phyloP scores from a whole-genome alignment of 305 asterid species.

The Fraxinus latifolia region DNA sequence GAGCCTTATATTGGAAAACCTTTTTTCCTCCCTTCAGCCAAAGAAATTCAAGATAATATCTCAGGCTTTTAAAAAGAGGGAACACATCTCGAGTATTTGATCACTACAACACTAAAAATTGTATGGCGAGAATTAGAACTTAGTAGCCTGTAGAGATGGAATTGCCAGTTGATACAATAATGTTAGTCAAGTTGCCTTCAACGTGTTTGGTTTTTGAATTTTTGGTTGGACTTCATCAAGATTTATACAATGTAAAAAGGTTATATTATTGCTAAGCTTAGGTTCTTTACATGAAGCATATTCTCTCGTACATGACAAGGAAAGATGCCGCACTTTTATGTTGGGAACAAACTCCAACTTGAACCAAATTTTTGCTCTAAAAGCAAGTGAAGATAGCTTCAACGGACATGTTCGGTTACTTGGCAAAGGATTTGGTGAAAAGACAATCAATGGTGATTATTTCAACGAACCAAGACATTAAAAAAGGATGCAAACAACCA shows the following conservation, averaged over 20 bases:
- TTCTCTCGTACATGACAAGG: neutral
- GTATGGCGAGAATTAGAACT: neutral
- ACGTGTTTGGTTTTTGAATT: neutral
- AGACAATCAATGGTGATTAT: neutral
- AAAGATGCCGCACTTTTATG: neutral
- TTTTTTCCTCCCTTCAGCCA: neutral
- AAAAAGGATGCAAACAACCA: neutral
- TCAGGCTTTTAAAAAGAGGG: neutral
- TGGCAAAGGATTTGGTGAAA: neutral
- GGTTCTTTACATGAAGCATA: neutral
- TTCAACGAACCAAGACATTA: neutral
- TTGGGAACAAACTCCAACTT: neutral
- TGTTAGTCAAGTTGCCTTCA: neutral
- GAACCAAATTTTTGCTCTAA: neutral
- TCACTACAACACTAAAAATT: neutral
- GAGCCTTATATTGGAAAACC: neutral
- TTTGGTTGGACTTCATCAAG: neutral
- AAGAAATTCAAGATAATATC: neutral
- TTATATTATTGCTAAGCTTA: neutral
- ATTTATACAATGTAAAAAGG: neutral
- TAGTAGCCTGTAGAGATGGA: neutral
- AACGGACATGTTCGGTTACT: neutral
- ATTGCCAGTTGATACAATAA: neutral
- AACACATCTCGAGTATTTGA: neutral
- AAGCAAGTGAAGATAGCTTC: neutral